Evolutionary conservation across 2,329 filamentous ascomycete genomes (phyloP), one percentile per base, ranked within the genome.

Genomic region (Epichloe sibirici): DNA sequence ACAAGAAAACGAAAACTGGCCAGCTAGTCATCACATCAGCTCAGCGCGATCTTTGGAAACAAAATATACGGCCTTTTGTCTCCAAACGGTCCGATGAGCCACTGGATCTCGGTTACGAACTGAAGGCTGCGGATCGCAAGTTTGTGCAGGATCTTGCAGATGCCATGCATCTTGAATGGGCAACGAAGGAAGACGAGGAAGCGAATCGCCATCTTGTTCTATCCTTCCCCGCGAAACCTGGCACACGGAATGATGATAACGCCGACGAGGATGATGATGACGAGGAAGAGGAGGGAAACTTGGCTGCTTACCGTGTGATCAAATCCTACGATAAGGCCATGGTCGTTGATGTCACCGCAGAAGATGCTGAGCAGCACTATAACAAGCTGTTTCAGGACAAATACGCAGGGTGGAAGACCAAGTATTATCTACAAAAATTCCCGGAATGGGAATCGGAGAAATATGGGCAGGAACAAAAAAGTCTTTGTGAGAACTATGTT

Each of bases 401-500:
- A 64, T 97, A 97, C 65, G 75, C 83, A 56, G 80, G 83, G 53
- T 98, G 93, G 93, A 98, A 96, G 73, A 85, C 94, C 67, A 84
- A 87, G 56, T 95, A 98, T 70, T 98, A 98, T 69, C 75, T 80
- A 57, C 81, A 82, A 53, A 98, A 97, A 67, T 96, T 96, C 59
- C 71, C 84, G 34, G 86, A 86, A 51, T 98, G 91, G 90, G 82
- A 84, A 15, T 74, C 86, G 11, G 85, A 89, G 47, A 85, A 88
- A 61, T 85, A 91, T 58, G 82, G 72, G 17, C 61, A 82, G 42
- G 89, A 95, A 67, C 76, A 97, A 64, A 83, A 76, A 51, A 84
- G 86, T 57, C 75, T 98, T 55, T 86, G 88, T 28, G 90, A 97
- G 69, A 98, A 97, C 69, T 98, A 98, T 62, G 90, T 98, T 6